Evolutionary conservation across 2,329 filamentous ascomycete species (phyloP).

Genomic region (Colletotrichum noveboracense): DNA sequence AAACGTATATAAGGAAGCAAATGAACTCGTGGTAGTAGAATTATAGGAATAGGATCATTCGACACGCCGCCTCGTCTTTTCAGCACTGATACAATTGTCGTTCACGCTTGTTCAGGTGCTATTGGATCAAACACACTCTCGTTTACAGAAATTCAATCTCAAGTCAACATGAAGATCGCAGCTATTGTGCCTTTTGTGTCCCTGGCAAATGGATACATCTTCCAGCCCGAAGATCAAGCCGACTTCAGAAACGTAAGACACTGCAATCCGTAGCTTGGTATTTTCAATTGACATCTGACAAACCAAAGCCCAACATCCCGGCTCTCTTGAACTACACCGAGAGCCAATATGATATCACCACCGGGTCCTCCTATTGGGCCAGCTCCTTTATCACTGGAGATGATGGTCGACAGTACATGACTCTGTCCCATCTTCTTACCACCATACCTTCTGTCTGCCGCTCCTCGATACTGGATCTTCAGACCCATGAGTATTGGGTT

Average conservation of each 20-base stretch:
- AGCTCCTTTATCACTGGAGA: neutral
- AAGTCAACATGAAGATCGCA: neutral
- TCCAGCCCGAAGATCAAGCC: neutral
- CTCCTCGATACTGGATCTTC: neutral
- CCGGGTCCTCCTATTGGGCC: neutral
- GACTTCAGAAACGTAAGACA: neutral
- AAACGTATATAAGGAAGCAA: neutral
- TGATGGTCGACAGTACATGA: neutral
- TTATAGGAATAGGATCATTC: neutral
- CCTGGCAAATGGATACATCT: neutral
- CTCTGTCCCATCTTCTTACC: neutral
- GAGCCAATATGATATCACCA: neutral
- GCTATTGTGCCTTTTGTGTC: neutral
- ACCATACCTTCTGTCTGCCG: neutral
- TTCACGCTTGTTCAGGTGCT: neutral
- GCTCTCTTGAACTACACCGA: neutral
- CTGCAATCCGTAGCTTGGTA: neutral
- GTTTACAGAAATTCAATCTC: neutral
- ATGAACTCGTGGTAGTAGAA: neutral
- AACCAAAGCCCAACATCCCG: neutral
- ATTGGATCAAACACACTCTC: neutral
- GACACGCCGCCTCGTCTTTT: neutral
- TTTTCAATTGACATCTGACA: neutral
- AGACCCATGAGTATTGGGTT: neutral
- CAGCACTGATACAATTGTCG: neutral